These are phyloP conservation scores for Globisporangium heterothallicum DNA, from an alignment of 352 stramenopile genomes.

Conservation along the genomic window DNA sequence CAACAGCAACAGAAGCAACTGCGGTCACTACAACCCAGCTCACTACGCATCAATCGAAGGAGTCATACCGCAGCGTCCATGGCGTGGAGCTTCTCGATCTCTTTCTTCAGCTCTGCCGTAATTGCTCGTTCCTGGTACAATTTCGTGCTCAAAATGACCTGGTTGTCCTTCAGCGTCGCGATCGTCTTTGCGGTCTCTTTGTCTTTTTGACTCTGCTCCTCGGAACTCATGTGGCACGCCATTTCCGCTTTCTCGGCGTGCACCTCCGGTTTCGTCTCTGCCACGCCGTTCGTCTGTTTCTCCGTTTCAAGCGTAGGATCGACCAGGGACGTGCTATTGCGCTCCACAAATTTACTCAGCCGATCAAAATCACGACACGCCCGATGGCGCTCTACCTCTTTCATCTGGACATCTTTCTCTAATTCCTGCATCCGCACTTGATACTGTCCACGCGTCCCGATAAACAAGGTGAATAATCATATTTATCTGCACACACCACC, in stretches of 20 bases:
- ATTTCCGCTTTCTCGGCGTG: conserved; percentile 8
- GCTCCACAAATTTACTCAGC: conserved; percentile 49
- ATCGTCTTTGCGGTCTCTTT: conserved; percentile 32
- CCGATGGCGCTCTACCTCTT: conserved; percentile 72
- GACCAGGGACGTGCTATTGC: conserved; percentile 10
- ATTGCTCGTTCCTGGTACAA: conserved; percentile 44
- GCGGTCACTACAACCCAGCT: not conserved
- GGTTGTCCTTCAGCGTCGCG: conserved; percentile 30
- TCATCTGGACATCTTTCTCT: conserved; percentile 60
- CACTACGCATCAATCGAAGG: not conserved
- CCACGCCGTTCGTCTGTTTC: conserved; percentile 8
- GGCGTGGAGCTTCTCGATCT: conserved; percentile 59
- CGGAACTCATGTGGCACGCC: not conserved
- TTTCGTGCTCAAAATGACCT: conserved; percentile 33
- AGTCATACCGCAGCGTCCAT: conserved; percentile 46
- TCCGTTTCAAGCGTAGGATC: conserved; percentile 16
- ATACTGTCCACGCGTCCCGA: conserved; percentile 22
- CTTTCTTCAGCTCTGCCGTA: conserved; percentile 34
- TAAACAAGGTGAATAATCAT: not conserved
- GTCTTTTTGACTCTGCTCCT: conserved; percentile 9
- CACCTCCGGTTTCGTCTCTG: conserved; percentile 12
- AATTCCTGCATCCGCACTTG: conserved; percentile 53
- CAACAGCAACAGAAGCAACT: conserved; percentile 2
- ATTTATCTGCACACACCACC: not conserved
- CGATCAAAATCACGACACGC: conserved; percentile 76